Evolutionary conservation across 2,329 filamentous ascomycete genomes (phyloP), one percentile per base, ranked within the genome.

Genomic region (Pseudogymnoascus sp.): DNA sequence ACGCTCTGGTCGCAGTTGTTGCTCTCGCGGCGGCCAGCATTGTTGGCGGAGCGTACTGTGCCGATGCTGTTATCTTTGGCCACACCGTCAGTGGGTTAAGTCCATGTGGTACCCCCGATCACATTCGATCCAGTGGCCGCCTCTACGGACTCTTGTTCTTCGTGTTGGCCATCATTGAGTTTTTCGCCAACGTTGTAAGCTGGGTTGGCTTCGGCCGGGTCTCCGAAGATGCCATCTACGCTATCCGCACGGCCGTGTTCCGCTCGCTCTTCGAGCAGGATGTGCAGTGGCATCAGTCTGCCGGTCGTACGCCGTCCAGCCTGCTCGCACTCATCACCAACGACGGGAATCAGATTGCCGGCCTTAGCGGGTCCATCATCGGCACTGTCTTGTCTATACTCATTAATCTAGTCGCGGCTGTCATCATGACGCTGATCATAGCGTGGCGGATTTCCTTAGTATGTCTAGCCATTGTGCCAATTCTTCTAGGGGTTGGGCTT

Each of bases 361-460:
- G 85, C 0, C 80, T 91, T 66, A 89, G 84, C 63, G 89, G 89
- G 6, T 88, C 86, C 3, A 86, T 89, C 40, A 79, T 91, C 62
- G 87, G 88, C 6, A 88, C 85, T 0, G 75, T 89, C 35, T 84
- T 90, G 65, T 86, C 87, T 0, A 88, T 90, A 24, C 69, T 81
- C 3, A 81, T 91, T 66, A 91, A 89, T 73, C 84, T 91, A 41
- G 67, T 90, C 7, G 83, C 82, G 0, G 87, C 86, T 1, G 85
- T 91, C 61, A 82, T 88, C 37, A 71, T 91, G 14, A 85, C 88
- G 0, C 86, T 89, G 65, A 84, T 90, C 59, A 79, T 91, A 59
- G 86, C 86, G 3, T 92, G 89, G 89, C 88, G 84, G 70, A 89
- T 91, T 64, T 88, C 88, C 0, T 72, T 92, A 8, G 88, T 91